These are phyloP conservation scores for Tuber aestivum DNA, from an alignment of 495 filamentous ascomycete species.

Conservation along the genomic window DNA sequence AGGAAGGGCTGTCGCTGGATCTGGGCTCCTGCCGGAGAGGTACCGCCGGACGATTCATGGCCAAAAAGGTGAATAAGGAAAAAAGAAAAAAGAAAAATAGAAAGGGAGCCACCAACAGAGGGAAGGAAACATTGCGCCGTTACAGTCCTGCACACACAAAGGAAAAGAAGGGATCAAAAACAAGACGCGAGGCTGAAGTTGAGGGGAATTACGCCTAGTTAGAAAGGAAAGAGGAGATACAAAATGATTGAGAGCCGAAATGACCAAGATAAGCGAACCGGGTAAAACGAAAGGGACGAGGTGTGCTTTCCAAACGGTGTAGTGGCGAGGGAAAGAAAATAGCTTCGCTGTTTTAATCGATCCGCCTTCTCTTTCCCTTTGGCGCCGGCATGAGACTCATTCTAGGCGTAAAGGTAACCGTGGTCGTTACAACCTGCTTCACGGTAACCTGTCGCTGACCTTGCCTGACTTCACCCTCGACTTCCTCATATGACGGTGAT, in stretches of 20 bases:
- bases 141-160: slow-evolving; percentile 1
- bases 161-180: not conserved
- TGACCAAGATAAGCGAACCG: not conserved
- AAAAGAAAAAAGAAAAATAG: not conserved
- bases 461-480: slow-evolving; percentile 29
- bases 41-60: not conserved
- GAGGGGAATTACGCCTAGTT: not conserved
- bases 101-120: not conserved
- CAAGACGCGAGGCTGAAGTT: slow-evolving; percentile 4
- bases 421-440: slow-evolving; percentile 63
- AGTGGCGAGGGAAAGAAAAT: not conserved
- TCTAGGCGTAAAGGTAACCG: slow-evolving; percentile 65
- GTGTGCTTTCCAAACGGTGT: not conserved
- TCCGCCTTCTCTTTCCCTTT: slow-evolving; percentile 68
- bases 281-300: not conserved
- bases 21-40: not conserved
- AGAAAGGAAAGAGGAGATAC: not conserved
- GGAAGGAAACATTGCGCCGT: not conserved
- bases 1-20: not conserved
- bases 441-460: slow-evolving; percentile 35
- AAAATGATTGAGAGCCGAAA: not conserved
- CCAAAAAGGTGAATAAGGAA: not conserved
- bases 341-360: slow-evolving; percentile 46
- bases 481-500: slow-evolving; percentile 34
- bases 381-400: slow-evolving; percentile 61